Conservation (phyloP, 768 basidiomycete species). For the Suillus discolor region DNA sequence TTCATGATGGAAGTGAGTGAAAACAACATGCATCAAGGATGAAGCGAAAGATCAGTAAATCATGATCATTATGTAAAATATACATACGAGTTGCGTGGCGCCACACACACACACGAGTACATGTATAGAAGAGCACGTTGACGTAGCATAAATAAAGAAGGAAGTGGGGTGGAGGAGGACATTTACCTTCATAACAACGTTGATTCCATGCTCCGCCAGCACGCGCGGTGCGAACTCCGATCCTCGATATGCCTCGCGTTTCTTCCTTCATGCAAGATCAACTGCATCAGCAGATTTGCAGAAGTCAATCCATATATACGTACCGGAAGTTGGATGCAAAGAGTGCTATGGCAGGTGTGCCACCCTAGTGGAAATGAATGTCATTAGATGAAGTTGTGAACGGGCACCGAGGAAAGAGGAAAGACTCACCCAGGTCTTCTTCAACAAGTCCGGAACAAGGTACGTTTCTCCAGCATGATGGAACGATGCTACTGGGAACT, state of each 20-base stretch:
- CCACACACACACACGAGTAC: too few species aligned
- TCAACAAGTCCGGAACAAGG: constrained; percentile 77
- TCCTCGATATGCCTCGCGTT: constrained; percentile 80
- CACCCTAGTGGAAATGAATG: constrained; percentile 41
- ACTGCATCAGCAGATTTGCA: background rate
- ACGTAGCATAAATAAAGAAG: background rate
- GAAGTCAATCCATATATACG: background rate
- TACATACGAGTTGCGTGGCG: too few species aligned
- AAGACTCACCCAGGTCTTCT: constrained; percentile 58
- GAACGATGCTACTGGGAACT: constrained; percentile 75
- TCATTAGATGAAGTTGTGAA: background rate
- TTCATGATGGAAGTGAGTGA: too few species aligned
- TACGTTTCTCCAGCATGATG: constrained; percentile 85
- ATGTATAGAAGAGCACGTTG: too few species aligned
- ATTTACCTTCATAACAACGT: constrained; percentile 73
- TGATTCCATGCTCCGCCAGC: too few species aligned
- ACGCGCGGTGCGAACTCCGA: constrained; percentile 83
- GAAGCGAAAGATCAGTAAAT: too few species aligned
- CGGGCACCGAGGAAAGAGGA: constrained; percentile 6
- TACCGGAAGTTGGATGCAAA: constrained; percentile 60
- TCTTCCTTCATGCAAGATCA: constrained; percentile 48
- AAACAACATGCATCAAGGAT: too few species aligned
- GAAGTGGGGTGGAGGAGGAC: background rate
- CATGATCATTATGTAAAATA: too few species aligned
- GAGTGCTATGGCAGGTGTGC: constrained; percentile 74